Evolutionary conservation across 2,329 filamentous ascomycete species (phyloP).

Genomic region (Knufia fluminis): DNA sequence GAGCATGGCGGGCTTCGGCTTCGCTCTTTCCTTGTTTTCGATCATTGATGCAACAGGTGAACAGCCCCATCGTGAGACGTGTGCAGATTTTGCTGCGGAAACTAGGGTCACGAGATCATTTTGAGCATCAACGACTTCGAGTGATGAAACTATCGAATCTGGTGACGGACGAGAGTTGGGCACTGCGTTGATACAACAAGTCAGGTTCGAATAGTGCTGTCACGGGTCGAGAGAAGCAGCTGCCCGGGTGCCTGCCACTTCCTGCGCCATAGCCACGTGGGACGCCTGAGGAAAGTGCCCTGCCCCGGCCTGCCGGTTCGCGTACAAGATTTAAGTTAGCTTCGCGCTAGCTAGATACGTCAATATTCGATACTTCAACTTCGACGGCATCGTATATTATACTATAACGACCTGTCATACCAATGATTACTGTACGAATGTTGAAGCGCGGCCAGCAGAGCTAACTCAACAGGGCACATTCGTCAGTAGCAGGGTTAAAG

Average conservation of each 20-base stretch:
- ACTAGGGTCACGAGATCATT: not conserved
- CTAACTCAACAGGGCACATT: too few relatives aligned
- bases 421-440: too few relatives aligned
- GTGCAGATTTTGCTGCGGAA: not conserved
- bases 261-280: not conserved
- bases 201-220: not conserved
- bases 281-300: too few relatives aligned
- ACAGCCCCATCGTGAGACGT: not conserved
- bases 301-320: too few relatives aligned
- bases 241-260: not conserved
- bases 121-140: not conserved
- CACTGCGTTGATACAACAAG: not conserved
- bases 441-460: too few relatives aligned
- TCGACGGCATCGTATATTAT: too few relatives aligned
- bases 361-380: too few relatives aligned
- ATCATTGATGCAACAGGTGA: slow-evolving; percentile 4
- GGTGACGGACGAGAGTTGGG: too few relatives aligned
- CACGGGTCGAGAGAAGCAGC: not conserved
- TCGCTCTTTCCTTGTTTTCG: slow-evolving; percentile 8
- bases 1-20: slow-evolving; percentile 14
- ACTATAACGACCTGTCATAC: too few relatives aligned
- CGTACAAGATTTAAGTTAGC: too few relatives aligned
- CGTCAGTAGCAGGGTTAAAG: too few relatives aligned
- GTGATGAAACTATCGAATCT: not conserved
- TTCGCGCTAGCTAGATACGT: too few relatives aligned